A percentile compares a stretch with the other conserved stretches of the same genome.
Evolutionary conservation across 129 eudicot genomes (phyloP).

Genomic region (Cynara cardunculus): DNA sequence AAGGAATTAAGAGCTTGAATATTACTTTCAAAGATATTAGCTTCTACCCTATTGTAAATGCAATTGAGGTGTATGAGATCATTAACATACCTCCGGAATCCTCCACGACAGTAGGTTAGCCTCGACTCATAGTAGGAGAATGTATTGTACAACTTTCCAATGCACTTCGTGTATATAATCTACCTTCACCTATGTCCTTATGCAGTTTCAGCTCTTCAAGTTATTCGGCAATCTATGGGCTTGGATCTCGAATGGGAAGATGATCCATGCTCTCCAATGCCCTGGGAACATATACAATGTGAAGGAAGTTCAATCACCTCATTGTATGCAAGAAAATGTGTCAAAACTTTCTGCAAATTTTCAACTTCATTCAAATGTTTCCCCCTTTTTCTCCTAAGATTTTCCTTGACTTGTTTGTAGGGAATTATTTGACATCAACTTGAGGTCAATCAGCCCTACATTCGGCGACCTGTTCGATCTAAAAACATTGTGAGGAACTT

Average conservation of each 20-base stretch:
- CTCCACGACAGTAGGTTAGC: conserved; percentile 80
- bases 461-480: conserved; percentile 75
- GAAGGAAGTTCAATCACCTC: conserved; percentile 71
- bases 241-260: conserved; percentile 91
- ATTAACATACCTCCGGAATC: conserved; percentile 66
- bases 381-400: not conserved
- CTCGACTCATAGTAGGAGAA: not conserved
- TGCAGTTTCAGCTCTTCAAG: conserved; percentile 93
- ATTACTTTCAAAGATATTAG: conserved; percentile 56
- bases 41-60: conserved; percentile 75
- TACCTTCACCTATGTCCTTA: not conserved
- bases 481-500: conserved; percentile 59
- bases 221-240: conserved; percentile 72
- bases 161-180: not conserved
- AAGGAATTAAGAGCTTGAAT: conserved; percentile 51
- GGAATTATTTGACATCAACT: conserved; percentile 55
- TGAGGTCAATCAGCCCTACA: conserved; percentile 85
- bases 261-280: conserved; percentile 81
- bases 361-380: not conserved
- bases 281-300: conserved; percentile 78
- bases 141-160: conserved; percentile 11
- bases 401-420: conserved; percentile 32
- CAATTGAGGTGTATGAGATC: conserved; percentile 80
- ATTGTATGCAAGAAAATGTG: conserved; percentile 40
- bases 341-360: not conserved